These are phyloP conservation scores for Schizochytrium sp. DNA, from an alignment of 108 stramenopile genomes.

Conservation along the genomic window DNA sequence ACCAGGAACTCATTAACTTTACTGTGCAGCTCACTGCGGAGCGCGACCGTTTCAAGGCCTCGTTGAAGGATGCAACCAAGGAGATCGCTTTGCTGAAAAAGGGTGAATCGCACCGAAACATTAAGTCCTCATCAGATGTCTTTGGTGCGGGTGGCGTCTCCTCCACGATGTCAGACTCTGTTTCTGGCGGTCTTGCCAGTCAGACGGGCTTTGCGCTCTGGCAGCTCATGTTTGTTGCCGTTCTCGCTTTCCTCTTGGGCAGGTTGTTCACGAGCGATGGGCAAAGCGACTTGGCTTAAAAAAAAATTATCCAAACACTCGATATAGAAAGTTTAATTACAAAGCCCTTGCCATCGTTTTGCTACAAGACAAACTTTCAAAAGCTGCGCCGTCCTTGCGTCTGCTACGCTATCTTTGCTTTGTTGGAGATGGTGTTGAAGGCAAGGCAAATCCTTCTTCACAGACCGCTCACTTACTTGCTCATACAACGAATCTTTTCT, in stretches of 20 bases:
- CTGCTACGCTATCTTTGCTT: no score
- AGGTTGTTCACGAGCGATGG: background rate
- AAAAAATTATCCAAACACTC: no score
- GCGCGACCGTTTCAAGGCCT: conserved; percentile 48
- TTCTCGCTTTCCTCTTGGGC: background rate
- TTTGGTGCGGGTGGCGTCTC: background rate
- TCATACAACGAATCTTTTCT: no score
- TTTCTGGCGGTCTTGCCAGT: background rate
- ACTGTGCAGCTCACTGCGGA: conserved; percentile 83
- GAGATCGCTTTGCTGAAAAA: background rate
- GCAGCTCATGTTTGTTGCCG: background rate
- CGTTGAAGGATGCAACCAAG: background rate
- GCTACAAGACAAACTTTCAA: no score
- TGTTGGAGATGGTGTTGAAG: no score
- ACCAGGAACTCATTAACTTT: conserved; percentile 81
- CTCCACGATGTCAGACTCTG: background rate
- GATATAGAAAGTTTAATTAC: no score
- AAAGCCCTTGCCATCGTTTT: no score
- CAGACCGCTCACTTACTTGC: no score
- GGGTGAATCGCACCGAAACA: background rate
- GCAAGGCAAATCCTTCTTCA: no score
- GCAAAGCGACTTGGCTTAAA: no score
- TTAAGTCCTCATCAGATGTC: background rate
- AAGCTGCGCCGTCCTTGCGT: no score
- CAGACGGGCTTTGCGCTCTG: background rate